Evolutionary conservation across 2,329 filamentous ascomycete species (phyloP).

Genomic region (Herpotrichia juniperi): DNA sequence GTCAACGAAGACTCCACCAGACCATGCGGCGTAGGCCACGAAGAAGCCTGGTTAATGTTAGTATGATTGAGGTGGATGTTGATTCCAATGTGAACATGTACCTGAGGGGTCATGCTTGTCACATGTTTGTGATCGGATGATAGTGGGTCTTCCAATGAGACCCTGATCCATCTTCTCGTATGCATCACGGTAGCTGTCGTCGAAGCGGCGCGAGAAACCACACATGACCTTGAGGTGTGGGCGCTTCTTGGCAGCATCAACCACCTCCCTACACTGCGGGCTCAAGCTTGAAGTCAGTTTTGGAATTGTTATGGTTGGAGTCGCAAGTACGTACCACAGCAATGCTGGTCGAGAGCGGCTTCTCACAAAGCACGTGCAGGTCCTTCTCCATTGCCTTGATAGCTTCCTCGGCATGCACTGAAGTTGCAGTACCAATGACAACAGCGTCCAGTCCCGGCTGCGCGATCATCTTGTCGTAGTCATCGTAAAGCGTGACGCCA

Average conservation of each 20-base stretch:
- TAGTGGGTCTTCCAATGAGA: conserved; percentile 47
- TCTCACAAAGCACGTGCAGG: conserved; percentile 47
- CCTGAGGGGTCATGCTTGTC: conserved; percentile 44
- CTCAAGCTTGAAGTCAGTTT: conserved; percentile 2
- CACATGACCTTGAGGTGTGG: conserved; percentile 52
- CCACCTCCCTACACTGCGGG: conserved; percentile 29
- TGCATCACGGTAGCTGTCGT: conserved; percentile 50
- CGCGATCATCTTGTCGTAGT: conserved; percentile 56
- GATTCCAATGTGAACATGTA: not conserved
- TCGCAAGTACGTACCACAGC: conserved; percentile 28
- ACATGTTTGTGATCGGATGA: conserved; percentile 52
- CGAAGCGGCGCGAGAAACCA: conserved; percentile 54
- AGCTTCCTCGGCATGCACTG: conserved; percentile 43
- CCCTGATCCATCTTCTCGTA: conserved; percentile 42
- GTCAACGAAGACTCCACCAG: conserved; percentile 54
- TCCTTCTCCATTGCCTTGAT: conserved; percentile 42
- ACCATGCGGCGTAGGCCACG: conserved; percentile 48
- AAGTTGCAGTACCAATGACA: conserved; percentile 43
- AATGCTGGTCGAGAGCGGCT: conserved; percentile 45
- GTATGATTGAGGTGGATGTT: conserved; percentile 1
- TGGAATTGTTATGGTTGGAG: not conserved
- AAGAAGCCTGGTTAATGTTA: conserved; percentile 45
- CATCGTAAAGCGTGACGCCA: conserved; percentile 52
- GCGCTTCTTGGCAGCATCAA: conserved; percentile 43
- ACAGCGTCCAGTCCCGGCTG: conserved; percentile 52